Evolutionary conservation across 106 monocot genomes (phyloP).

Genomic region (Amphibolis antarctica): DNA sequence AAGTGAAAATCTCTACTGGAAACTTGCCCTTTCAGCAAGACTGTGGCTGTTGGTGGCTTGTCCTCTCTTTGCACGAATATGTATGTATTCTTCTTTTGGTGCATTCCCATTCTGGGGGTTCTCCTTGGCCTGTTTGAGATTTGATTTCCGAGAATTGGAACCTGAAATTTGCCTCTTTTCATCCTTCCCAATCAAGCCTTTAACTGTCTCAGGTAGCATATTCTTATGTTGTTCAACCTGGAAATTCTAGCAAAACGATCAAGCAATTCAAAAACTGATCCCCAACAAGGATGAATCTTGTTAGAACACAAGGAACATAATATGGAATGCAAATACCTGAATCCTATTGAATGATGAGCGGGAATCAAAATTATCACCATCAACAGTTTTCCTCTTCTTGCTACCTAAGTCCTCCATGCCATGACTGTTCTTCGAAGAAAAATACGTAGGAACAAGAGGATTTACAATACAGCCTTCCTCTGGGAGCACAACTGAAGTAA

Average conservation of each 20-base stretch:
- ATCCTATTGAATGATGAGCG: conserved; percentile 15
- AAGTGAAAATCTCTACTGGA: not conserved
- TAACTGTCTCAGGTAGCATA: conserved; percentile 12
- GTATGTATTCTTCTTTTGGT: conserved; percentile 42
- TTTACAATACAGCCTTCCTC: not conserved
- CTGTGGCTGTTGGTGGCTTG: conserved; percentile 92
- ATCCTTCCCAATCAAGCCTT: conserved; percentile 13
- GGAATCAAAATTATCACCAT: conserved; percentile 9
- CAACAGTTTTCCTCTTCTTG: conserved; percentile 39
- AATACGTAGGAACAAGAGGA: conserved; percentile 3
- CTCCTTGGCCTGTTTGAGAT: conserved; percentile 21
- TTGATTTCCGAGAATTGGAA: conserved; percentile 3
- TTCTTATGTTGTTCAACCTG: conserved; percentile 23
- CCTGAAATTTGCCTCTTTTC: conserved; percentile 22
- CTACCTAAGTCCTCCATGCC: conserved; percentile 18
- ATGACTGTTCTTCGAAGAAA: conserved; percentile 11
- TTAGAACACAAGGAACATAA: not conserved
- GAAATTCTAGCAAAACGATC: conserved; percentile 1
- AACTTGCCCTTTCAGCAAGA: conserved; percentile 72
- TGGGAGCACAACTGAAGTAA: conserved; percentile 14
- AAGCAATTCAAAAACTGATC: not conserved
- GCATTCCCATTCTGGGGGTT: conserved; percentile 11
- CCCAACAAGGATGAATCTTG: not conserved
- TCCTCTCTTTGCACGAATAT: conserved; percentile 74
- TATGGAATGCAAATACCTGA: conserved; percentile 5